phyloP scores from a whole-genome alignment of 257 asterid genomes.

The Rehmannia glutinosa region DNA sequence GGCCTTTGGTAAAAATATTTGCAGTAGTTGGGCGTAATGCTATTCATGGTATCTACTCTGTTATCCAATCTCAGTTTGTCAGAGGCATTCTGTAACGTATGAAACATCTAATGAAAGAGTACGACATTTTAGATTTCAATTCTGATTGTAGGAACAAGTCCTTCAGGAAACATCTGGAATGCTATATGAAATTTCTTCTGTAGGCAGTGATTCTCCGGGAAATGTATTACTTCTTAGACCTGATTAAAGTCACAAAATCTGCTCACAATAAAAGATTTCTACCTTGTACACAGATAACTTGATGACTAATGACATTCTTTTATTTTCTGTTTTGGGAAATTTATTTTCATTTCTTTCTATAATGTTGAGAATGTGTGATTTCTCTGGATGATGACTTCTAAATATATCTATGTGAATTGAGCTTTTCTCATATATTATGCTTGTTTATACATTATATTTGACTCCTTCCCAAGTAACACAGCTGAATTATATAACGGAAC shows the following conservation, averaged over 20 bases:
- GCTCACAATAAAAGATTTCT: not conserved
- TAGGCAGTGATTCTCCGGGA: conserved; percentile 8
- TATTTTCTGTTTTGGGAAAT: not conserved
- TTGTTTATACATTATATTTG: not conserved
- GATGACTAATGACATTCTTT: not conserved
- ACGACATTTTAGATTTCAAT: not conserved
- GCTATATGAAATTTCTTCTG: not conserved
- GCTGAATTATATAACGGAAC: not conserved
- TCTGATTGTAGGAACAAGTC: conserved; percentile 3
- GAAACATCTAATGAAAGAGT: not conserved
- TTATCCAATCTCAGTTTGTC: not conserved
- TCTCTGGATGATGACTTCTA: not conserved
- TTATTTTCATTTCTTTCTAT: not conserved
- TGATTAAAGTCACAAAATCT: not conserved
- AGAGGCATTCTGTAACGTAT: not conserved
- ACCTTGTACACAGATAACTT: not conserved
- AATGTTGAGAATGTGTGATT: not conserved
- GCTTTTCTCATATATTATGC: not conserved
- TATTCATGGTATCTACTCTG: not conserved
- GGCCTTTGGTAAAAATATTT: not conserved
- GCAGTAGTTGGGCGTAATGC: not conserved
- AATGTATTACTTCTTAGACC: not conserved
- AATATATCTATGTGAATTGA: not conserved
- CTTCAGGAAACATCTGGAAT: conserved; percentile 8
- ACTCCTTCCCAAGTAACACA: not conserved